Conservation (phyloP, 257 asterid species). For the Solanum microdontum region DNA sequence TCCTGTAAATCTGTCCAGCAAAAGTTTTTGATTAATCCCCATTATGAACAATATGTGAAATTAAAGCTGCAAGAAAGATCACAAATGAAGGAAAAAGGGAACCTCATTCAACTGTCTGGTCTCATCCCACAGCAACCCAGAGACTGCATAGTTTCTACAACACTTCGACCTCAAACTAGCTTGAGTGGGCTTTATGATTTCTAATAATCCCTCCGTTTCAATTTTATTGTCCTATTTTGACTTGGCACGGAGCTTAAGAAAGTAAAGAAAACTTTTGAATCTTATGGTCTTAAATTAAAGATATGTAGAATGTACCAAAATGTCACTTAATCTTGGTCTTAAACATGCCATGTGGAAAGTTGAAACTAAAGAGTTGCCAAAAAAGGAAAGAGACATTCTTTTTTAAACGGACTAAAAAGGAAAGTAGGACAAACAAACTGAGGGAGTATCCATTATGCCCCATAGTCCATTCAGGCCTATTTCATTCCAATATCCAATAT, state of each 20-base stretch:
- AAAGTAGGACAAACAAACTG: not conserved
- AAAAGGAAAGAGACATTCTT: not conserved
- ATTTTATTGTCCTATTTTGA: not conserved
- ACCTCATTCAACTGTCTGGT: not conserved
- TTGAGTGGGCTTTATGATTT: not conserved
- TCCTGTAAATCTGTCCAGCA: slow-evolving; percentile 60
- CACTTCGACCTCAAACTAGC: not conserved
- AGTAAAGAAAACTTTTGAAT: not conserved
- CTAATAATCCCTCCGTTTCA: not conserved
- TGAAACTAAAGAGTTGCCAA: not conserved
- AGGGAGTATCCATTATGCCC: not conserved
- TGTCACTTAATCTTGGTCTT: not conserved
- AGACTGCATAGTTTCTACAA: not conserved
- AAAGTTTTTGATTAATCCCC: not conserved
- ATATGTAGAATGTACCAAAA: not conserved
- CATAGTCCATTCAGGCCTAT: not conserved
- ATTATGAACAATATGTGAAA: not conserved
- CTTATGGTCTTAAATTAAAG: not conserved
- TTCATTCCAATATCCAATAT: not conserved
- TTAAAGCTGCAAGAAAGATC: not conserved
- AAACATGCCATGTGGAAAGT: not conserved
- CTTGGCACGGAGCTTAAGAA: not conserved
- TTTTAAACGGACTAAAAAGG: not conserved
- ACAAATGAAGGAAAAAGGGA: not conserved
- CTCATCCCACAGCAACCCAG: not conserved